Conservation (phyloP, 768 basidiomycete genomes). For the Amyloporia xantha region DNA sequence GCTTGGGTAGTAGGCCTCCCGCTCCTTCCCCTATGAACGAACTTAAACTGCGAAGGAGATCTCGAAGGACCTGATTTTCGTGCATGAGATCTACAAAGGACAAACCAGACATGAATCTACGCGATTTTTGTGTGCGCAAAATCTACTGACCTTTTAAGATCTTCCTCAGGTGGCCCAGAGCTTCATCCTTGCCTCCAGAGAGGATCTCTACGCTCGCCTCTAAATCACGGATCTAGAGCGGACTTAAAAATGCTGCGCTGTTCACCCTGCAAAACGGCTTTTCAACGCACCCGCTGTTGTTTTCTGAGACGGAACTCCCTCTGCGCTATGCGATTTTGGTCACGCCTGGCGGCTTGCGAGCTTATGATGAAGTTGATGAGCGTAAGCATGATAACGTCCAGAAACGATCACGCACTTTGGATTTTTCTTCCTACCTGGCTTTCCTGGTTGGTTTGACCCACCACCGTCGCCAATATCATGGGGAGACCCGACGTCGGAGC, state of each 20-base stretch:
- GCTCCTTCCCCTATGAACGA: conserved; percentile 84
- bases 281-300: conserved; percentile 63
- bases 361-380: conserved; percentile 32
- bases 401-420: conserved; percentile 53
- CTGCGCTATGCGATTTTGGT: conserved; percentile 90
- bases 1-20: conserved; percentile 67
- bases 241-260: neutral
- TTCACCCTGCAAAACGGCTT: neutral
- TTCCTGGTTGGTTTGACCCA: conserved; percentile 24
- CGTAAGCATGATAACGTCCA: conserved; percentile 26
- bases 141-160: conserved; percentile 65
- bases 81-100: conserved; percentile 64
- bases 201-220: conserved; percentile 94
- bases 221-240: conserved; percentile 78
- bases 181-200: conserved; percentile 88
- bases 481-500: conserved; percentile 63
- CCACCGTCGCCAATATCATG: conserved; percentile 15
- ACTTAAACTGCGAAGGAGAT: conserved; percentile 67
- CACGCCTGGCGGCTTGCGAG: conserved; percentile 81
- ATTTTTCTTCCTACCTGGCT: conserved; percentile 84
- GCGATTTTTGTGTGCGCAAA: no score
- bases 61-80: conserved; percentile 82
- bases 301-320: conserved; percentile 89
- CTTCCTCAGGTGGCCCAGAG: conserved; percentile 73
- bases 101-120: neutral